Evolutionary conservation across 2,329 filamentous ascomycete species (phyloP), one percentile per base, ranked within the genome.

Genomic region (Aspergillus alliaceus): DNA sequence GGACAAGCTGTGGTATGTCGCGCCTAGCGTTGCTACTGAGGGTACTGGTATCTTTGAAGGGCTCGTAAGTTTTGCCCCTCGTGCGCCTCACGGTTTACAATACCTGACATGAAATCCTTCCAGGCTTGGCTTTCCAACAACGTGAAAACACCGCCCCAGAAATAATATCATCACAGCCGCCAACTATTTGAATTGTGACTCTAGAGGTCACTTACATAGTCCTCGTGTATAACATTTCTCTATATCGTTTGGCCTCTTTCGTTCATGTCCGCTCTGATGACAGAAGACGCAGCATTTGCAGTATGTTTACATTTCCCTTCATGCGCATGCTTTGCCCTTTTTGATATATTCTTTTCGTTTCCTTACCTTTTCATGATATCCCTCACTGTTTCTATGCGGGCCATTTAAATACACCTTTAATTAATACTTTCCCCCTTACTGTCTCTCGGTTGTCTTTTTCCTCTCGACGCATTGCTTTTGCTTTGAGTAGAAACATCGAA

Each of bases 1-100:
- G 78, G 89, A 93, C 73, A 90, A 90, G 81, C 84, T 91, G 72
- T 93, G 89, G 90, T 91, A 89, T 73, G 90, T 93, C 60, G 88
- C 90, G 69, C 90, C 90, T 51, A 91, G 88, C 76, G 91, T 90
- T 72, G 90, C 90, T 53, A 93, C 89, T 29, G 89, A 88, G 18
- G 90, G 90, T 58, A 90, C 92, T 72, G 90, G 90, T 68, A 82
- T 95, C 58, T 84, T 91, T 65, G 90, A 93, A 77, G 90, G 90
- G 65, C 79, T 95, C 72, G 88, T 84, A 77, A 74, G 79, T 75
- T 42, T 44, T 8, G 2, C 42, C 25, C 24, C 37, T 24, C 35
- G 18, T 46, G 20, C 37, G 2, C 35, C 46, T 15, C 18, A 14
- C 42, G n/a, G 15, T 4, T 6, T 40, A 2, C 42, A 48, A 50